Percentiles rank a stretch among this genome's conserved stretches.
Conservation (phyloP, 2,329 filamentous ascomycete genomes). For the Catunica adiposa region DNA sequence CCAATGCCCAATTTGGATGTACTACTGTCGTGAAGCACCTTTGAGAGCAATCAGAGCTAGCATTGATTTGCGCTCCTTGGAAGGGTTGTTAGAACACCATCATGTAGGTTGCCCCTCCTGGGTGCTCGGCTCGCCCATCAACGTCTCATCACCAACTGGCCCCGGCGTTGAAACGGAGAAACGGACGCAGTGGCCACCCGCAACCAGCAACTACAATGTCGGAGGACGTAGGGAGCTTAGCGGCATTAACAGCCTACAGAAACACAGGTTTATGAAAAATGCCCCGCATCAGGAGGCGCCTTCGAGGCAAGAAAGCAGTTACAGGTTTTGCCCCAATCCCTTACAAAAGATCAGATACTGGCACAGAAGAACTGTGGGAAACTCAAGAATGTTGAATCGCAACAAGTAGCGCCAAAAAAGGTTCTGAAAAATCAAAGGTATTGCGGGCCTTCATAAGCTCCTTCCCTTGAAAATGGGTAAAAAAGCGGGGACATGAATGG, state of each 20-base stretch:
- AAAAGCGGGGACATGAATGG: background rate
- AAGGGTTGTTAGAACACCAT: background rate
- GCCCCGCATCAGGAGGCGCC: background rate
- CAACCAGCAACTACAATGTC: background rate
- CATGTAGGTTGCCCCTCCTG: background rate
- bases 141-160: background rate
- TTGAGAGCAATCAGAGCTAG: background rate
- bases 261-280: no score
- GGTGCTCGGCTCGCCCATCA: background rate
- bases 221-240: background rate
- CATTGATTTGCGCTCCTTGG: no score
- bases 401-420: background rate
- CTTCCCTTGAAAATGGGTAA: background rate
- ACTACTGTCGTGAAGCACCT: background rate
- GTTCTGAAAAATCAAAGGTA: background rate
- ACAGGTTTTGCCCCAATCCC: background rate
- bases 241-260: background rate
- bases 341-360: no score
- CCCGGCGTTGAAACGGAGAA: background rate
- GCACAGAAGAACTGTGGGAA: no score
- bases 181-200: background rate
- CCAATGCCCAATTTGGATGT: background rate
- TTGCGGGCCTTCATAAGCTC: background rate
- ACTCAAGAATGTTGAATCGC: background rate
- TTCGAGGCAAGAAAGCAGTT: background rate